phyloP scores from a whole-genome alignment of 1,284 basidiomycete genomes.

The Hemileia vastatrix region DNA sequence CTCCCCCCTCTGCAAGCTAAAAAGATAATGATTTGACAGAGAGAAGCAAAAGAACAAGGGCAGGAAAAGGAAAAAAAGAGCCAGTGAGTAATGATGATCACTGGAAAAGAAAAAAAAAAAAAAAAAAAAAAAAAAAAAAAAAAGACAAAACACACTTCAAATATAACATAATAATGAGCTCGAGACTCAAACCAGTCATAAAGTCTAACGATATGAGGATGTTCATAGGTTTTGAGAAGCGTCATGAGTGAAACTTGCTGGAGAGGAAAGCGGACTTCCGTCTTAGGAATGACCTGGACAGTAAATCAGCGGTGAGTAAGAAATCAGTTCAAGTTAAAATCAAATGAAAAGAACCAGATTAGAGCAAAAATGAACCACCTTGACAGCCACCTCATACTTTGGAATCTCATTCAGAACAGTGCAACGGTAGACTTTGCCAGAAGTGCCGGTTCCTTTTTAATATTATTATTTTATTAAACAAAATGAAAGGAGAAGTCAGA shows the following conservation, averaged over 20 bases:
- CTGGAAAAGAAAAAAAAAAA: not conserved
- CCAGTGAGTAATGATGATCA: not conserved
- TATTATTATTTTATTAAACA: too few relatives aligned
- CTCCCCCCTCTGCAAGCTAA: slow-evolving; percentile 13
- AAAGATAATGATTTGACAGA: not conserved
- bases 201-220: slow-evolving; percentile 13
- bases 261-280: not conserved
- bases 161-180: slow-evolving; percentile 11
- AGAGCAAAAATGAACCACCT: too few relatives aligned
- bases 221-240: not conserved
- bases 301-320: not conserved
- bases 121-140: not conserved
- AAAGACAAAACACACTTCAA: slow-evolving; percentile 7
- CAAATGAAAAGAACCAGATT: not conserved
- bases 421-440: too few relatives aligned
- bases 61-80: not conserved
- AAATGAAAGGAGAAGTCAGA: too few relatives aligned
- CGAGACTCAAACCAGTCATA: slow-evolving; percentile 20
- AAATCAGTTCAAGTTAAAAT: not conserved
- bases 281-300: slow-evolving; percentile 16
- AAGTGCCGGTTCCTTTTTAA: too few relatives aligned
- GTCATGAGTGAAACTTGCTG: slow-evolving; percentile 11
- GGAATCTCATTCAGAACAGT: too few relatives aligned
- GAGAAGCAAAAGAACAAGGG: not conserved
- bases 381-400: too few relatives aligned